Conservation (phyloP, 345 rosid genomes). For the Gynandropsis gynandra region DNA sequence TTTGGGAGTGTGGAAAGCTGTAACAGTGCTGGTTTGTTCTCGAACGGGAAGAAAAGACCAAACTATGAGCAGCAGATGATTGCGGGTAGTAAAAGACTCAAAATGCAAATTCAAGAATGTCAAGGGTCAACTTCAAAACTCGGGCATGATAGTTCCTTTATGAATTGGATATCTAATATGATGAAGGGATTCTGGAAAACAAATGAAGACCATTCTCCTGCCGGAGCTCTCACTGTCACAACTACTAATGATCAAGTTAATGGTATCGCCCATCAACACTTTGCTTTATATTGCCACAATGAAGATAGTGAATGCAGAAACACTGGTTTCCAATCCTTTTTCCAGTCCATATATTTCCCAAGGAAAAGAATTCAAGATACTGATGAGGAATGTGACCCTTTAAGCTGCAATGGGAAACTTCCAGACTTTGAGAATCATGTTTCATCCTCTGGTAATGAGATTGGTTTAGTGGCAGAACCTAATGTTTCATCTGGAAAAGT, state of each 20-base stretch:
- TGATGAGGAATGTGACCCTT: constrained; percentile 28
- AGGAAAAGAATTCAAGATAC: constrained; percentile 32
- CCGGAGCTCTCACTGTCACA: constrained; percentile 34
- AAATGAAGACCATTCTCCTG: constrained; percentile 31
- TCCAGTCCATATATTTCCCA: constrained; percentile 59
- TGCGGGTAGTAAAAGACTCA: constrained; percentile 52
- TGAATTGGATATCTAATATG: constrained; percentile 91
- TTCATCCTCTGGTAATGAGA: constrained; percentile 27
- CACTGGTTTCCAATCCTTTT: constrained; percentile 70
- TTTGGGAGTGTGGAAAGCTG: constrained; percentile 89
- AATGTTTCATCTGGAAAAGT: constrained; percentile 25
- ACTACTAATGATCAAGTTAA: constrained; percentile 24
- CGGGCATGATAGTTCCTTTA: constrained; percentile 73
- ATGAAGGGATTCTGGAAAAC: constrained; percentile 53
- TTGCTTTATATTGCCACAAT: constrained; percentile 18
- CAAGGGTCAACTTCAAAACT: constrained; percentile 43
- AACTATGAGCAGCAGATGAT: constrained; percentile 46
- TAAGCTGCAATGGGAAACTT: constrained; percentile 33
- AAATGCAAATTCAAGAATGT: constrained; percentile 37
- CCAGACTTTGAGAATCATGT: constrained; percentile 31
- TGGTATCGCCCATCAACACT: constrained; percentile 22
- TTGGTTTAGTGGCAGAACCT: constrained; percentile 25
- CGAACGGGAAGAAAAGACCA: constrained; percentile 42
- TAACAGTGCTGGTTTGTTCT: constrained; percentile 42
- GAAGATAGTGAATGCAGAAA: constrained; percentile 26